Base-by-base conservation (phyloP, 345 rosid species). In the Sisymbrium altissimum region DNA sequence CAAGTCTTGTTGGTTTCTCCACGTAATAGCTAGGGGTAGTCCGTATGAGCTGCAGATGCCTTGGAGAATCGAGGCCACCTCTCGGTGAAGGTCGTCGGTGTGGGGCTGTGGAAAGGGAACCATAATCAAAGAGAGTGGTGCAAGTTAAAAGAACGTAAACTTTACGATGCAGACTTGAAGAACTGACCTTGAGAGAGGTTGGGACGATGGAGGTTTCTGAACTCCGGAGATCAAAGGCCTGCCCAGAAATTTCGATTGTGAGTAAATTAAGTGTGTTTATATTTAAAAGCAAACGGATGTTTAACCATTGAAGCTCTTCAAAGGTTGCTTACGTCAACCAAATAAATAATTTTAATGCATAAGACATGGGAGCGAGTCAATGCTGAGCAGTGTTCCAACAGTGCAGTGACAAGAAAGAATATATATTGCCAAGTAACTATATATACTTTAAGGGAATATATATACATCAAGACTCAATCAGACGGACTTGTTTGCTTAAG, bases 211-310 rank as follows among this genome's bases (percentile, higher is more conserved):
- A 82, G 65, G 83, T 83, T 56, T 70, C 72, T 38, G 92, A 81
- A 73, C 93, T 88, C 81, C 82, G 77, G 23, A 90, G 87, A 81
- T 90, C 83, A 74, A 93, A 91, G 73, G 92, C 91, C 97, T 87
- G 91, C 81, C 53, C 35, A 23, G 61, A 78, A 39, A 32, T 67
- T 53, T 82, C 25, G 27, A 66, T 45, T 66, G n/a, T 27, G 53
- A 66, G 33, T 57, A 53, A 44, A 6, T 4, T 15, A 25, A 19
- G 39, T 49, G 55, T 44, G 21, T 39, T 27, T 50, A 46, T 65
- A 39, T 64, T 30, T 29, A 60, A 50, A 78, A 56, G 63, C 12
- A 68, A 30, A 41, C 59, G 18, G 40, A 68, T 46, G 58, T 55
- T 12, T 78, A 60, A 71, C 77, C 81, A 77, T 66, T 71, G 81